Base-by-base conservation (phyloP, 805 yeast species). In the Candida multigemmis region DNA sequence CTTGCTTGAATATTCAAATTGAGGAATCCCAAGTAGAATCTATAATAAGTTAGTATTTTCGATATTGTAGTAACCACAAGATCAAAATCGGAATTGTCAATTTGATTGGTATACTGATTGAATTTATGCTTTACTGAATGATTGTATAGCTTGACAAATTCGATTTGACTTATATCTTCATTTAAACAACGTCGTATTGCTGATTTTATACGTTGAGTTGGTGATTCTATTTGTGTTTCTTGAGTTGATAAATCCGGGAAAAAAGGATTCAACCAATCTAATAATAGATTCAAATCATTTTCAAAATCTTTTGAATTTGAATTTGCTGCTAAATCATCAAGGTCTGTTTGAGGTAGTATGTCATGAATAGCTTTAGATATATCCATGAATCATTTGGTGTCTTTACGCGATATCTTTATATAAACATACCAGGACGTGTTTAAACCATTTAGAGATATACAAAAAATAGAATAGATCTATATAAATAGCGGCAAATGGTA, bases 121-220 rank as follows among this genome's bases (percentile, higher is more conserved):
- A 53, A 47, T 19, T 40, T 38, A 7, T 14, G 21, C 10, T 41
- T 41, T 8, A 61, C 46, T 3, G 65, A 50, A 35, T 55, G 56
- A 19, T 46, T 35, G 24, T 53, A 53, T 11, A 61, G 40, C 14
- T 40, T 44, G 10, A 53, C 46, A 26, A 61, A 60, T 10, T 54
- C 53, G 7, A 40, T 34, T 31, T 58, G 66, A 21, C 42, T 44
- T 4, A 21, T 7, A 4, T 50, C 54, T 29, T 55, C 57, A 26
- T 56, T 54, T 13, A 60, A 40, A 26, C 65, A 56, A 10, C 54
- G 42, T 24, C 53, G 38, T 8, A 60, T 55, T 3, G 66, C 66
- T 2, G 57, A 41, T 21, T 45, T 50, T 6, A 56, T 44, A 15
- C 68, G 37, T 12, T 46, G 53, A 14, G 58, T 44, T 1, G 65